Base-by-base conservation (phyloP, 2,329 filamentous ascomycete species). In the Aspergillus sp. region DNA sequence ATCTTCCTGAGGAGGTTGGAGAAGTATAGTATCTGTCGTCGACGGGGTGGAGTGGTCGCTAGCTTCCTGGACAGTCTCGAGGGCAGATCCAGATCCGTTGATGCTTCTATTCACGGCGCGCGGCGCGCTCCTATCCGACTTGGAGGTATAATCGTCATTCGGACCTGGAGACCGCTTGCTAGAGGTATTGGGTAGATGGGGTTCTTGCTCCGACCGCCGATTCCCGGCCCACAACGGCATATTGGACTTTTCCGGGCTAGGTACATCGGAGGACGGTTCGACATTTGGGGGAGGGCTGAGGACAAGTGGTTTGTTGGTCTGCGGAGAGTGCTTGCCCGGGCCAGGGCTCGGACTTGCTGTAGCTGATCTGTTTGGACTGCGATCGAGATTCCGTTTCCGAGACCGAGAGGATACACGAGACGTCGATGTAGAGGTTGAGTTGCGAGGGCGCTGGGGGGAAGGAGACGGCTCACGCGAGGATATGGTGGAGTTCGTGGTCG, bases 41-140 rank as follows among this genome's bases (percentile, higher is more conserved):
- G 77, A 80, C 13, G 90, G 89, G 1, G 89, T 90, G 49, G 85
- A 87, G 43, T 89, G 86, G 59, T 91, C 84, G 76, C 91, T 95
- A 53, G 89, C 87, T 67, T 97, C 93, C 71, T 96, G 89, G 15
- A 98, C 93, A 0, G 95, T 97, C 76, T 96, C 93, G 56, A 97
- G 78, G 48, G 85, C 85, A 48, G 87, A 82, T 36, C 79, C 83
- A 51, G 81, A 83, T 56, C 81, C 83, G 69, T 81, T 85, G 52
- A 82, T 80, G 58, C 82, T 84, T 63, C 87, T 82, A 34, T 80
- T 82, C 17, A 68, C 86, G 85, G 69, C 82, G 78, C 76, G 84
- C 45, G 64, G 60, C 24, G 62, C 64, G 57, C 64, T 70, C 57
- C 67, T 78, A 53, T 78, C 76, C 48, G 76, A 44, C 43, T 71